Evolutionary conservation across 768 basidiomycete species (phyloP).

Genomic region (Trametes sanguinea): DNA sequence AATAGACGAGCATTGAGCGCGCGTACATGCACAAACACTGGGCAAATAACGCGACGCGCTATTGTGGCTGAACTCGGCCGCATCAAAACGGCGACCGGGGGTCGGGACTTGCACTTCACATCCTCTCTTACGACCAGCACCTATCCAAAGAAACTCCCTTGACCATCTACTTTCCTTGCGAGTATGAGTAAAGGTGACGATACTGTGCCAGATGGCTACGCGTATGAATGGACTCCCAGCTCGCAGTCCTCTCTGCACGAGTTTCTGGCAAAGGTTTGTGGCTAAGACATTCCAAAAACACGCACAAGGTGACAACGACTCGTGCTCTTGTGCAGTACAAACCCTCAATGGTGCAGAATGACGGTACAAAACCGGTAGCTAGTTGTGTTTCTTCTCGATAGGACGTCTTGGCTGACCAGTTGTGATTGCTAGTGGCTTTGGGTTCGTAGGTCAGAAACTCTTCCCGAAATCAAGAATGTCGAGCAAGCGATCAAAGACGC

Average conservation of each 20-base stretch:
- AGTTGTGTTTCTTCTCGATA: neutral
- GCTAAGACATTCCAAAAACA: neutral
- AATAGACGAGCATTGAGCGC: too few species aligned
- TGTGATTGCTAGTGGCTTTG: slow-evolving; percentile 61
- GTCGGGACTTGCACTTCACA: too few species aligned
- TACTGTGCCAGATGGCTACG: slow-evolving; percentile 41
- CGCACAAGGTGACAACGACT: neutral
- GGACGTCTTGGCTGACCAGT: neutral
- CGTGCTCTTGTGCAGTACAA: slow-evolving; percentile 49
- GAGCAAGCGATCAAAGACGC: slow-evolving; percentile 49
- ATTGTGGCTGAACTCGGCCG: too few species aligned
- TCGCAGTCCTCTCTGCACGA: slow-evolving; percentile 48
- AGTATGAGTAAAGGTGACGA: slow-evolving; percentile 41
- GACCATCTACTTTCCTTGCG: neutral
- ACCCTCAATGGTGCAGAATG: slow-evolving; percentile 78
- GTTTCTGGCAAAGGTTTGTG: slow-evolving; percentile 55
- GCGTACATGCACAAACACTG: too few species aligned
- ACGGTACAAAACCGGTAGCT: slow-evolving; percentile 69
- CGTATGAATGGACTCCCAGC: slow-evolving; percentile 53
- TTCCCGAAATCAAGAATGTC: slow-evolving; percentile 14
- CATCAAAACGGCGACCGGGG: too few species aligned
- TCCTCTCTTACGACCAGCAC: too few species aligned
- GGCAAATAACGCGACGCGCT: too few species aligned
- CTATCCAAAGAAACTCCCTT: too few species aligned
- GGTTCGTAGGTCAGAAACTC: slow-evolving; percentile 35